phyloP scores from a whole-genome alignment of 2,329 filamentous ascomycete species.

The Moelleriella libera region DNA sequence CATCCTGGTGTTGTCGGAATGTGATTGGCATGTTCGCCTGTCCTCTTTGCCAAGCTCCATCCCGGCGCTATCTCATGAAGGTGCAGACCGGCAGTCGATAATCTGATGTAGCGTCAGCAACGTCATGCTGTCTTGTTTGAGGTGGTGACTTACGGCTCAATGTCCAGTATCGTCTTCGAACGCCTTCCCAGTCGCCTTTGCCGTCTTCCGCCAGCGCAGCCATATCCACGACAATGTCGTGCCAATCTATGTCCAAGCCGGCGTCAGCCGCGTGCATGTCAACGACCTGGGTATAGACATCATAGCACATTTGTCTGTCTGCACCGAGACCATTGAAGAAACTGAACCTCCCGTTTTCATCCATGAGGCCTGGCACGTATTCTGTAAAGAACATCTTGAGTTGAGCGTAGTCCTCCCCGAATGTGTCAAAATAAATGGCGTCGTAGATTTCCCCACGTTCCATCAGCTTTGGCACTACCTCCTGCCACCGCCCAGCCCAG shows the following conservation, averaged over 20 bases:
- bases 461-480: constrained; percentile 55
- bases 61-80: constrained; percentile 44
- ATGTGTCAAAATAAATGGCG: constrained; percentile 94
- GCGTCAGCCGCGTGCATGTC: constrained; percentile 86
- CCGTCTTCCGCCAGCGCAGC: constrained; percentile 48
- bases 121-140: background rate
- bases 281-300: constrained; percentile 85
- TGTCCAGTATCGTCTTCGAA: constrained; percentile 81
- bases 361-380: constrained; percentile 66
- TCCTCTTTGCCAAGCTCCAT: too few species aligned
- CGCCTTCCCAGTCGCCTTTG: constrained; percentile 73
- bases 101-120: constrained; percentile 21
- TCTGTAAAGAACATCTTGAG: constrained; percentile 81
- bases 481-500: constrained; percentile 62
- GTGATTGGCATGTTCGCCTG: too few species aligned
- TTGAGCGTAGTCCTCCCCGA: constrained; percentile 83
- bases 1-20: too few species aligned
- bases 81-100: constrained; percentile 64
- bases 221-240: constrained; percentile 60
- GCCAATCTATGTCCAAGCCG: constrained; percentile 81
- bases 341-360: constrained; percentile 60
- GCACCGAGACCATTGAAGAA: constrained; percentile 89
- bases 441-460: constrained; percentile 60
- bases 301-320: constrained; percentile 84
- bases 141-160: constrained; percentile 41